Evolutionary conservation across 768 basidiomycete genomes (phyloP), one percentile per base, ranked within the genome.

Genomic region (Mrakia blollopis): DNA sequence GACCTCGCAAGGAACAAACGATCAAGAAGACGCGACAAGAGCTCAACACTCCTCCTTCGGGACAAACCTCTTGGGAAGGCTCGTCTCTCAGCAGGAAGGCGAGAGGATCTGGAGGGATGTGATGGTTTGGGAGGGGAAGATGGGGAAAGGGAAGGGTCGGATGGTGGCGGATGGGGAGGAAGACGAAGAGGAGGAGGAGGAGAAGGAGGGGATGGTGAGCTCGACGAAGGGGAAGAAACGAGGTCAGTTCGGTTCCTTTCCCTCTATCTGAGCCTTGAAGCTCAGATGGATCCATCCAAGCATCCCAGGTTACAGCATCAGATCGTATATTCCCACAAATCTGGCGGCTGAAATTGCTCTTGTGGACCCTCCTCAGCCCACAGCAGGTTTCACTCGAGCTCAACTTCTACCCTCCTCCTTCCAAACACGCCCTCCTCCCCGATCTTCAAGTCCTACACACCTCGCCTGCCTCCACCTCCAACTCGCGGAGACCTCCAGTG

Each of bases 91-190:
- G 57, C 57, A 57, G 57, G 57, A n/a, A 28, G 25, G 65, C 10
- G 65, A 11, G 21, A 44, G 18, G 8, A 23, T 68, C 8, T 68
- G 65, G 37, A 68, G 65, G 37, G 37, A 68, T 39, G 65, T 41
- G 9, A 37, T 68, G 35, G 65, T 39, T 0, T 68, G 65, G 65
- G 65, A 68, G 18, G 21, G 35, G 3, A 18, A 7, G 21, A 41
- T 23, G 39, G 65, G 35, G 25, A 68, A 68, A n/a, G 65, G 65
- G 65, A 68, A 68, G 39, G 37, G 65, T 5, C 44, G 65, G 37
- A n/a, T 39, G 35, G 18, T 68, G 25, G 25, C n/a, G 25, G 21
- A 68, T 39, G 21, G 39, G 1, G 65, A 68, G 37, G 4, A 23
- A 37, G 32, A 32, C 8, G 18, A 37, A 37, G 23, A 10, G 65